Conservation (phyloP, 495 filamentous ascomycete species). For the Trichoderma erinaceum region DNA sequence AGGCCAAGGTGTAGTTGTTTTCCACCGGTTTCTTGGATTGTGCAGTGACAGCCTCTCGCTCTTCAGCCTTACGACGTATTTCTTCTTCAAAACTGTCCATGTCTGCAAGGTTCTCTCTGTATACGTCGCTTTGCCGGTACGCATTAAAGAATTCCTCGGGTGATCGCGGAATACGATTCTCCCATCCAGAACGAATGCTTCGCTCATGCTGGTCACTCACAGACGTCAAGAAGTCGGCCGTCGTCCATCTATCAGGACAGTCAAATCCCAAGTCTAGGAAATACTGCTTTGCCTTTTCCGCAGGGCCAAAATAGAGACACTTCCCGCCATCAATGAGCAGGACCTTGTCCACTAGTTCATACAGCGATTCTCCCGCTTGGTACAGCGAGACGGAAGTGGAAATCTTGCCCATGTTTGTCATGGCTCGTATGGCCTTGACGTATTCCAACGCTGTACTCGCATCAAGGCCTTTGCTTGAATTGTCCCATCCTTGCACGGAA, state of each 20-base stretch:
- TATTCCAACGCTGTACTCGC: slow-evolving; percentile 44
- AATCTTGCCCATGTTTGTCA: slow-evolving; percentile 49
- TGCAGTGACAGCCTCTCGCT: neutral
- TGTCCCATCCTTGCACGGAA: slow-evolving; percentile 45
- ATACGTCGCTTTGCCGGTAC: slow-evolving; percentile 51
- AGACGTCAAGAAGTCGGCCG: slow-evolving; percentile 67
- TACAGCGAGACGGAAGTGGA: slow-evolving; percentile 62
- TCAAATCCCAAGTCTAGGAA: slow-evolving; percentile 56
- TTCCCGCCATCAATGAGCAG: slow-evolving; percentile 60
- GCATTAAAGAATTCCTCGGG: slow-evolving; percentile 62
- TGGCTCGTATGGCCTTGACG: slow-evolving; percentile 39
- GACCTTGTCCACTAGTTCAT: slow-evolving; percentile 65
- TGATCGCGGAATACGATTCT: slow-evolving; percentile 60
- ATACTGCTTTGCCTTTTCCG: slow-evolving; percentile 51
- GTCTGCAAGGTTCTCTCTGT: slow-evolving; percentile 43
- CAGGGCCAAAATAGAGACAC: slow-evolving; percentile 62
- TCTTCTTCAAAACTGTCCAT: slow-evolving; percentile 40
- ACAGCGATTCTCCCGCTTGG: slow-evolving; percentile 62
- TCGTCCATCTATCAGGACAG: slow-evolving; percentile 51
- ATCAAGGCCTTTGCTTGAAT: slow-evolving; percentile 46
- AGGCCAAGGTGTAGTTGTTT: slow-evolving; percentile 63
- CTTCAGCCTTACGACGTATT: neutral
- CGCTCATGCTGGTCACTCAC: slow-evolving; percentile 64
- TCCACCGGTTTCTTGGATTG: slow-evolving; percentile 38
- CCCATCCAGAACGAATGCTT: slow-evolving; percentile 52